Conservation (phyloP, 1,284 basidiomycete species). For the Pseudozyma sp. region DNA sequence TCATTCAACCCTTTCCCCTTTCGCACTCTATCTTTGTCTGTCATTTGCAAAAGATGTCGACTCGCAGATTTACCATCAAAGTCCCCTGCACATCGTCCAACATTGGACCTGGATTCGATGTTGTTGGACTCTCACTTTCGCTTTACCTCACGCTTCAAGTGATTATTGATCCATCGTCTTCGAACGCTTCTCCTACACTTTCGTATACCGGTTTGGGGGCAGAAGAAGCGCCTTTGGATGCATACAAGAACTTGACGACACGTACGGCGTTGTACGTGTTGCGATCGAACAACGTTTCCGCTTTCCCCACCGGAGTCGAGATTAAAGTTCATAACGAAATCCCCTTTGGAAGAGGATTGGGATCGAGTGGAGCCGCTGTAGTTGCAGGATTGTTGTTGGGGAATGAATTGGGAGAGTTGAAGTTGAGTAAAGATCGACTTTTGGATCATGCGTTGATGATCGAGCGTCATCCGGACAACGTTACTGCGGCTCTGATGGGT, state of each 20-base stretch:
- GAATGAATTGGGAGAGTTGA: constrained; percentile 81
- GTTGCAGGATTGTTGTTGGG: constrained; percentile 94
- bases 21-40: neutral
- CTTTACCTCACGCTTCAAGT: constrained; percentile 85
- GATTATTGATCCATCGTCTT: constrained; percentile 35
- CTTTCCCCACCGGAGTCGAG: constrained; percentile 75
- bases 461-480: constrained; percentile 98
- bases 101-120: constrained; percentile 98
- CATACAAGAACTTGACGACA: constrained; percentile 98
- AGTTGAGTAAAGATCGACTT: constrained; percentile 79
- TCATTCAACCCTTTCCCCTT: constrained; percentile 4
- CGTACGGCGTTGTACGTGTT: constrained; percentile 97
- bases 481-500: constrained; percentile 94
- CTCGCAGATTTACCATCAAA: constrained; percentile 74
- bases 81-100: constrained; percentile 98
- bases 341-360: constrained; percentile 95
- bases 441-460: constrained; percentile 99
- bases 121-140: constrained; percentile 94
- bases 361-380: constrained; percentile 97
- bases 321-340: constrained; percentile 92
- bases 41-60: constrained; percentile 4
- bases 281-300: constrained; percentile 80
- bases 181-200: constrained; percentile 73
- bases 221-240: constrained; percentile 88
- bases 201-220: constrained; percentile 89